Conservation (phyloP, 1,284 basidiomycete genomes). For the Apiotrichum sp. region DNA sequence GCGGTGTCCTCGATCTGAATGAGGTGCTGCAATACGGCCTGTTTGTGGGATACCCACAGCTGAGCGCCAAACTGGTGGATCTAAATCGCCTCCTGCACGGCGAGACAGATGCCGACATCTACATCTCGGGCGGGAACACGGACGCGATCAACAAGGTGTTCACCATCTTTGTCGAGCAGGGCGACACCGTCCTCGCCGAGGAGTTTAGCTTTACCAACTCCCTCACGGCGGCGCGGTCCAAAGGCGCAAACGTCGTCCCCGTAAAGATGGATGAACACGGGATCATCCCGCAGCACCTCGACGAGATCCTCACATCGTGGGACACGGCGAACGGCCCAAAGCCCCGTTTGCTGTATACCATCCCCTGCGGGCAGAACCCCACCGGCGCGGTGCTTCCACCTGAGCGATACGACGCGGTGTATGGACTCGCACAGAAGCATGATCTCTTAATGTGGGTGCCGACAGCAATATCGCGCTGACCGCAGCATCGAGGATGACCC, state of each 20-base stretch:
- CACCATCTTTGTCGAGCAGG: constrained; percentile 46
- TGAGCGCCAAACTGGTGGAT: constrained; percentile 42
- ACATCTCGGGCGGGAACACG: constrained; percentile 46
- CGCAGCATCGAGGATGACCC: constrained; percentile 40
- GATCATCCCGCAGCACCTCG: constrained; percentile 49
- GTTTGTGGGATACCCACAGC: constrained; percentile 45
- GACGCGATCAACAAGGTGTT: constrained; percentile 49
- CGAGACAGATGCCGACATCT: constrained; percentile 32
- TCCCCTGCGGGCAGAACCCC: constrained; percentile 52
- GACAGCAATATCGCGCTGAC: background rate
- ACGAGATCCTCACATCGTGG: constrained; percentile 47
- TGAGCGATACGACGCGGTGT: constrained; percentile 49
- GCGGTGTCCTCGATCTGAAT: constrained; percentile 45
- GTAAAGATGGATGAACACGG: constrained; percentile 51
- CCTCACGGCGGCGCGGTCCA: constrained; percentile 48
- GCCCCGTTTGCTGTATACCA: constrained; percentile 50
- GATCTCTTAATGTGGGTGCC: constrained; percentile 49
- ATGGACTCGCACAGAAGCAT: constrained; percentile 48
- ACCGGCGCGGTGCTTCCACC: constrained; percentile 48
- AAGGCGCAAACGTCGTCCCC: constrained; percentile 50
- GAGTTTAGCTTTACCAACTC: constrained; percentile 50
- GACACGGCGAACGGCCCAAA: constrained; percentile 42
- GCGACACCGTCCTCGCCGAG: constrained; percentile 47
- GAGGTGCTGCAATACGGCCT: constrained; percentile 48
- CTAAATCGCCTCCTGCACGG: constrained; percentile 47